Base-by-base conservation (phyloP, 2,329 filamentous ascomycete genomes). In the Aspergillus tanneri region DNA sequence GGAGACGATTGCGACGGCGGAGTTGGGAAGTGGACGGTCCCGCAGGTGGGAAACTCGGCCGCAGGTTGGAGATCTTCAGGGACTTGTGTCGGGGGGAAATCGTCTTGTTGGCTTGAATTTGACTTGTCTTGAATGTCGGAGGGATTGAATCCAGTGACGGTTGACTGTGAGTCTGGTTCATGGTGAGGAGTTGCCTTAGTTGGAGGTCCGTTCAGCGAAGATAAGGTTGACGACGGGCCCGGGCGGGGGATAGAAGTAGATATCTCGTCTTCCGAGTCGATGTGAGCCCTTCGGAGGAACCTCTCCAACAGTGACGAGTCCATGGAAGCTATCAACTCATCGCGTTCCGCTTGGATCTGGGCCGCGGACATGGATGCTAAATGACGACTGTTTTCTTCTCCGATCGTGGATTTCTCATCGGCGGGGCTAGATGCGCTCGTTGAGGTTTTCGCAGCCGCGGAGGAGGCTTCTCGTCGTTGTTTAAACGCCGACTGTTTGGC, bases 291-390 rank as follows among this genome's bases (percentile, higher is more conserved):
- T 54, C 81, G 81, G 19, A 97, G 77, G 14, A 99, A 76, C 57
- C 83, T 83, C 63, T 95, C 81, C 5, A 99, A 76, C 24, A 96
- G 73, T 0, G 80, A 80, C 2, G 90, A 86, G 54, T 89, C 86
- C 45, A 97, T 71, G 6, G 81, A 83, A n/a, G 77, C 79, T 65
- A 95, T 78, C n/a, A 99, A 74, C 57, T 97, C 92, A 50, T 83
- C 77, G 35, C 86, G 82, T 51, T 93, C 90, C 57, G 85, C 77
- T 53, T 87, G 84, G 49, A 97, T 95, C 69, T 96, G 89, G 28
- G 83, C 80, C 0, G 82, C 73, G 1, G 87, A 87, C 93, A 99
- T 96, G 21, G 77, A 76, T 11, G 84, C 84, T 38, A 99, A 69
- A 51, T 81, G 81, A 49, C 83, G 79, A 36, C 73, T 81, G 62